Base-by-base conservation (phyloP, 208 protist genomes). In the Tritrichomonas foetus region DNA sequence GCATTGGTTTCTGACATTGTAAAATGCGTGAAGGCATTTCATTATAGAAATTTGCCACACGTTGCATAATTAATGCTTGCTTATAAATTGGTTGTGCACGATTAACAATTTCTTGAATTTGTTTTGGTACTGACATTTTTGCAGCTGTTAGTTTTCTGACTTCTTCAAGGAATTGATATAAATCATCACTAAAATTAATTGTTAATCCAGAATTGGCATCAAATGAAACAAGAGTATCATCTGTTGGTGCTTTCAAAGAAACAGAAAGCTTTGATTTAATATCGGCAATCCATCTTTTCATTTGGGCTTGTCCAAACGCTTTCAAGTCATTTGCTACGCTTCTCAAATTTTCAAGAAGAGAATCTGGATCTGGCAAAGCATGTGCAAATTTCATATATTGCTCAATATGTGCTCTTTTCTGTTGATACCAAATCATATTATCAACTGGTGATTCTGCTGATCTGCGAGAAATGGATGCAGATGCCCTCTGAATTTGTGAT, bases 31-130 rank as follows among this genome's bases (percentile, higher is more conserved):
- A 41, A 57, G 94, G 89, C 80, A 97, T 96, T 1, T 94, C 96
- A 94, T 97, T 97, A 95, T 97, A 97, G 80, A 97, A 97, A 93
- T 95, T 97, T 22, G 96, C 96, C 66, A 97, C 95, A 94, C 97
- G 94, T 93, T 97, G 96, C 89, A 93, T 89, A 39, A 89, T 47
- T 20, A 89, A 49, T n/a, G 78, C 78, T 57, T 89, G 78, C 39
- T 89, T 89, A 36, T 61, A 89, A 14, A 57, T 53, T 53, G 41
- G 78, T 39, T 53, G 11, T 33, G 78, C 78, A 39, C 30, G 53
- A 33, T 89, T 44, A 57, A 57, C 78, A 39, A 89, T 33, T 33
- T 89, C 78, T n/a, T 44, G 25, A 89, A 89, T 89, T 55, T 89
- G 33, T 22, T 44, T 44, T 39, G 78, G 78, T 22, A 89, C 33